phyloP scores from a whole-genome alignment of 768 basidiomycete genomes.

The Suillus hirtellus region DNA sequence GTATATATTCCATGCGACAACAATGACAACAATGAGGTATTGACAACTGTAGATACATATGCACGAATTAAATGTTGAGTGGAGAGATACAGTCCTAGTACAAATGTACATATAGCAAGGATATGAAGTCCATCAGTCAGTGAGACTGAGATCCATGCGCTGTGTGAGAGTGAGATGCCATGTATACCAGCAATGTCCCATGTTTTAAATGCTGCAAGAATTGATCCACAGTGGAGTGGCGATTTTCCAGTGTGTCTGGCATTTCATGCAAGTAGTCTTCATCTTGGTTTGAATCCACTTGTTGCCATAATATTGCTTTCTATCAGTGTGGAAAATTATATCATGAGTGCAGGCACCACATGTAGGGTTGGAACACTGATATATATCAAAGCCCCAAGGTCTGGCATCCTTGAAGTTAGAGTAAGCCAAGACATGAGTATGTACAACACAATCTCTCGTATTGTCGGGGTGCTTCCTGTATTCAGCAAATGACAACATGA shows the following conservation, averaged over 20 bases:
- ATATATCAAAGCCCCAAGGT: constrained; percentile 6
- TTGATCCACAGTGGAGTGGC: neutral
- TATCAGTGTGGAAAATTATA: neutral
- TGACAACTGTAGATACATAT: no score
- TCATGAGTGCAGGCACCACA: neutral
- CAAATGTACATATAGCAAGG: no score
- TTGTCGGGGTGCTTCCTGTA: neutral
- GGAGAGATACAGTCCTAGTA: no score
- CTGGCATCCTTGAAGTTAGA: neutral
- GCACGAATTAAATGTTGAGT: no score
- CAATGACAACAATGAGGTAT: no score
- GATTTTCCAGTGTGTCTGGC: neutral
- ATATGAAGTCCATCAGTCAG: neutral
- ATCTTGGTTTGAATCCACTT: neutral
- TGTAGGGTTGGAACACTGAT: neutral
- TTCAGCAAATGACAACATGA: neutral
- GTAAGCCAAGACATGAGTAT: neutral
- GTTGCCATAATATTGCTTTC: neutral
- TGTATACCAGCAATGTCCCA: neutral
- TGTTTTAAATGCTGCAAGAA: neutral
- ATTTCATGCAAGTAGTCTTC: neutral
- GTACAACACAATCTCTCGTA: neutral
- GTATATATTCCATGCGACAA: no score
- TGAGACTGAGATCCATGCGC: neutral
- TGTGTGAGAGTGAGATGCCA: neutral